Percentiles rank a stretch among this genome's conserved stretches.
Evolutionary conservation across 306 rosid genomes (phyloP).

Genomic region (Erythrophleum fordii): DNA sequence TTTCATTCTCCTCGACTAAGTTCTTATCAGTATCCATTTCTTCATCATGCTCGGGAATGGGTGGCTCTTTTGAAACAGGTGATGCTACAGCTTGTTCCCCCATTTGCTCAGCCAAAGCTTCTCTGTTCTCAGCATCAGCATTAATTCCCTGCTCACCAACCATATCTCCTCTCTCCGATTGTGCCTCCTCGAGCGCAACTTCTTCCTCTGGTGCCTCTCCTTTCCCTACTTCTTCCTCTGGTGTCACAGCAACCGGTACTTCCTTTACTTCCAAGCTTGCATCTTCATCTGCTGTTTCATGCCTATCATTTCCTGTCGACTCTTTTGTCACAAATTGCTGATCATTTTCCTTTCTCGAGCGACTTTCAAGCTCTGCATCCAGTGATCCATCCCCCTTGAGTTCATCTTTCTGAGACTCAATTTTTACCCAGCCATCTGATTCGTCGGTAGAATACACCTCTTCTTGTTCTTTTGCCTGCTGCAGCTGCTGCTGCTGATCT

Average conservation of each 20-base stretch:
- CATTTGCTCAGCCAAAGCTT: not conserved
- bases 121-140: not conserved
- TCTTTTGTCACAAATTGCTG: not conserved
- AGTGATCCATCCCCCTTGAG: not conserved
- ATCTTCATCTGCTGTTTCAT: constrained; percentile 4
- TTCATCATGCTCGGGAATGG: not conserved
- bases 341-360: not conserved
- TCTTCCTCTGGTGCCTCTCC: no score
- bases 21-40: constrained; percentile 24
- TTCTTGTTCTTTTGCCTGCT: constrained; percentile 31
- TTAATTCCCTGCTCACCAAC: not conserved
- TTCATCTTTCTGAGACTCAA: constrained; percentile 26
- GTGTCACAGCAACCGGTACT: not conserved
- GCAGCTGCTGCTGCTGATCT: constrained; percentile 21
- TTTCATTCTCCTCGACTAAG: constrained; percentile 61
- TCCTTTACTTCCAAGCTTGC: constrained; percentile 3
- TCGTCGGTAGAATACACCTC: constrained; percentile 34
- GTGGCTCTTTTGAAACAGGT: not conserved
- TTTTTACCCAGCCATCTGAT: constrained; percentile 31
- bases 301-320: not conserved
- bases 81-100: not conserved
- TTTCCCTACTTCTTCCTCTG: constrained; percentile 6
- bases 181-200: not conserved
- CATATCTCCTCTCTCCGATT: not conserved
- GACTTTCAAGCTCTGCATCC: not conserved